phyloP scores from a whole-genome alignment of 2,329 filamentous ascomycete species.

The Hymenoscyphus salicellus region DNA sequence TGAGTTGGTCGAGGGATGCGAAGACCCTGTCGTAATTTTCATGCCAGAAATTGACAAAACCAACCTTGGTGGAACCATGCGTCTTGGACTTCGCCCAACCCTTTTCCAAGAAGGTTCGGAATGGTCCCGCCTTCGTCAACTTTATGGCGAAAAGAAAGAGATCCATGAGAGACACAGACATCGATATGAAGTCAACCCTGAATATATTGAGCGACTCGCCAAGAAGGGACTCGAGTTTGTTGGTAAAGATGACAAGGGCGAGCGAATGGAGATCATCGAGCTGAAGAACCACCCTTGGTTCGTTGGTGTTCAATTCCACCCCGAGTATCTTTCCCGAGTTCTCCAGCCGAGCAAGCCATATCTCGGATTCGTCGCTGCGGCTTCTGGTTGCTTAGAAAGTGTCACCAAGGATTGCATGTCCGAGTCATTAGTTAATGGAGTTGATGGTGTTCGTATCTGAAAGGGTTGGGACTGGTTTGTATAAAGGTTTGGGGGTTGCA shows the following conservation, averaged over 20 bases:
- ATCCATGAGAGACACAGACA: slow-evolving; percentile 79
- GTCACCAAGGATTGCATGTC: slow-evolving; percentile 21
- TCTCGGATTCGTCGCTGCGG: slow-evolving; percentile 80
- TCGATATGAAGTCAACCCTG: slow-evolving; percentile 86
- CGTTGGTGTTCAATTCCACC: slow-evolving; percentile 84
- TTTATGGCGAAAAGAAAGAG: slow-evolving; percentile 61
- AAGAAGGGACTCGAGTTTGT: slow-evolving; percentile 70
- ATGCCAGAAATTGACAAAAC: slow-evolving; percentile 84
- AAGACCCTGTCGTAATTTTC: slow-evolving; percentile 63
- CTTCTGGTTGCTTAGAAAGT: slow-evolving; percentile 37
- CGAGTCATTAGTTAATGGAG: slow-evolving; percentile 2
- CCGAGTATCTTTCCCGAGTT: slow-evolving; percentile 78
- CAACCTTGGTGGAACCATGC: slow-evolving; percentile 77
- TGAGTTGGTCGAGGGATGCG: slow-evolving; percentile 35
- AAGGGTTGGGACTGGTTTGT: neutral
- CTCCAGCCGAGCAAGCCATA: slow-evolving; percentile 72
- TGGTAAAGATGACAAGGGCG: slow-evolving; percentile 73
- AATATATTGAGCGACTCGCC: slow-evolving; percentile 66
- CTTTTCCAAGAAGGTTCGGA: slow-evolving; percentile 73
- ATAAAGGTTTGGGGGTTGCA: slow-evolving; percentile 2
- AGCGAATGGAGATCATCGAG: slow-evolving; percentile 81
- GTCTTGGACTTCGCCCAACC: slow-evolving; percentile 71
- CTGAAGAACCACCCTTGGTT: slow-evolving; percentile 81
- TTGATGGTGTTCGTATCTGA: slow-evolving; percentile 10
- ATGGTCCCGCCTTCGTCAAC: slow-evolving; percentile 72